phyloP scores from a whole-genome alignment of 192 early-diverging fungal genomes.

The Entrophospora sp. region DNA sequence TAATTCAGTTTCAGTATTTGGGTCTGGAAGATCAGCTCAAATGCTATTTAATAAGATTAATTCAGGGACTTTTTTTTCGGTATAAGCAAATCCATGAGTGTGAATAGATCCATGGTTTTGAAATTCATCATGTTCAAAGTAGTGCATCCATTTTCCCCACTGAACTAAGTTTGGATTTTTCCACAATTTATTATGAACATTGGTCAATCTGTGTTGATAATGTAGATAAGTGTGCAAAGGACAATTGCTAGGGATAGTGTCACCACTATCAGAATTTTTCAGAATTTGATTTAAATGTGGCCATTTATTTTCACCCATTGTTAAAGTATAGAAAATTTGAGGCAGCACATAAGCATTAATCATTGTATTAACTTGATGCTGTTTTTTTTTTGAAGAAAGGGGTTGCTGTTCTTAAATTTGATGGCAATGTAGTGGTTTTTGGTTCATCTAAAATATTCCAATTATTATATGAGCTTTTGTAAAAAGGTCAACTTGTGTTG shows the following conservation, averaged over 20 bases:
- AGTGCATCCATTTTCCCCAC: neutral
- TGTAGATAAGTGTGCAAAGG: neutral
- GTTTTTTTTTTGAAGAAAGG: no score
- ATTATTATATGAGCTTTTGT: no score
- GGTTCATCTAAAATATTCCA: no score
- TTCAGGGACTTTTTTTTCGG: neutral
- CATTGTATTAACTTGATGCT: no score
- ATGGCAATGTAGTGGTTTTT: no score
- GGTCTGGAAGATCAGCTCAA: neutral
- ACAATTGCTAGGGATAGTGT: neutral
- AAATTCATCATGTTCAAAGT: conserved; percentile 11
- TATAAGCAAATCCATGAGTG: neutral
- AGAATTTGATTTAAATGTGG: neutral
- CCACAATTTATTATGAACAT: neutral
- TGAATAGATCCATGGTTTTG: conserved; percentile 1
- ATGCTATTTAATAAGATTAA: neutral
- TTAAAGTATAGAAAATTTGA: neutral
- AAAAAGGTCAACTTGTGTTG: no score
- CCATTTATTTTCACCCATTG: conserved; percentile 2
- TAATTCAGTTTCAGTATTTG: neutral
- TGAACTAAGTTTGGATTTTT: neutral
- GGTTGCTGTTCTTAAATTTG: no score
- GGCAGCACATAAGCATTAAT: neutral
- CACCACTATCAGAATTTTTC: neutral
- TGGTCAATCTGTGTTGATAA: neutral